These are phyloP conservation scores for Catenaria anguillulae DNA, from an alignment of 371 early-diverging fungal genomes.

Conservation along the genomic window DNA sequence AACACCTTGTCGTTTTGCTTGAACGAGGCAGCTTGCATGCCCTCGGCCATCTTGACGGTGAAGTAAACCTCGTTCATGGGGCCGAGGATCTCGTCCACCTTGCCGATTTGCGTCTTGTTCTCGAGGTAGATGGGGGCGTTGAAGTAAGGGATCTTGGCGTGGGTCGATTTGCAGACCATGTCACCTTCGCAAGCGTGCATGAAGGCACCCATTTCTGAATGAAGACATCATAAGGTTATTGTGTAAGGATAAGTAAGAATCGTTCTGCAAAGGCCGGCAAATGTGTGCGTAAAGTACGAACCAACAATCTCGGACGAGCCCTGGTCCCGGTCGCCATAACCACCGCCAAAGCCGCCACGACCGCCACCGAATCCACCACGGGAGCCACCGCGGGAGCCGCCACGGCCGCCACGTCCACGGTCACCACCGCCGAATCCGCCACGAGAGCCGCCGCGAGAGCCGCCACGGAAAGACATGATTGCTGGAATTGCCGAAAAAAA, in stretches of 20 bases:
- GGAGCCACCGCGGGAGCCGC: conserved; percentile 4
- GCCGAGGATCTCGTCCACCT: conserved; percentile 99
- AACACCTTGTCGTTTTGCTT: conserved; percentile 77
- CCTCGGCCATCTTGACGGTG: conserved; percentile 89
- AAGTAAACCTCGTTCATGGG: conserved; percentile 94
- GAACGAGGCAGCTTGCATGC: conserved; percentile 82
- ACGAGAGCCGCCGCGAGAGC: conserved; percentile 22
- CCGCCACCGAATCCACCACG: conserved; percentile 32
- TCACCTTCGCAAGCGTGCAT: conserved; percentile 93
- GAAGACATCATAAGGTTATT: neutral
- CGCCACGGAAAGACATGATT: conserved; percentile 11
- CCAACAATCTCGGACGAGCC: conserved; percentile 61
- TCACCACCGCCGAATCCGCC: conserved; percentile 21
- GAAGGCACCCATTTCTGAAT: conserved; percentile 71
- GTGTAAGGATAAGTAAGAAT: neutral
- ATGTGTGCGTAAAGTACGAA: conserved; percentile 27
- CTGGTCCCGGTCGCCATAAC: conserved; percentile 32
- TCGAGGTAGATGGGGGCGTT: conserved; percentile 95
- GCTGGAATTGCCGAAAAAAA: no score
- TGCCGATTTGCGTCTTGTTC: conserved; percentile 96
- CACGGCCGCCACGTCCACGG: conserved; percentile 9
- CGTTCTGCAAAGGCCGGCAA: no score
- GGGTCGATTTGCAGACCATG: conserved; percentile 87
- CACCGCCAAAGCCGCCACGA: conserved; percentile 48
- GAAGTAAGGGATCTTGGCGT: conserved; percentile 93